Evolutionary conservation across 306 rosid genomes (phyloP).

Genomic region (Trifolium repens): DNA sequence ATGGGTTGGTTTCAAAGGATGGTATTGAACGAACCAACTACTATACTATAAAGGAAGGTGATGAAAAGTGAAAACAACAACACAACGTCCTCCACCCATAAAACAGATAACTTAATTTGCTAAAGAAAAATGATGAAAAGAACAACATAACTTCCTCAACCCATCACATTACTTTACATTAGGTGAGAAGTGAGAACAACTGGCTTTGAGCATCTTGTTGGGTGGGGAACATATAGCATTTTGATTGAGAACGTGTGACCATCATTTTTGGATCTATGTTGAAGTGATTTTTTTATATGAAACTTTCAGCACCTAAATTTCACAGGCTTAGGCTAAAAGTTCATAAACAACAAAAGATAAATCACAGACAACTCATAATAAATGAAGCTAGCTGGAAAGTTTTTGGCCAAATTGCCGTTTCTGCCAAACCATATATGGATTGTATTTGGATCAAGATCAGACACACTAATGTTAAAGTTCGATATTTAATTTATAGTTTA

Average conservation of each 20-base stretch:
- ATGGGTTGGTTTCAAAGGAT: no score
- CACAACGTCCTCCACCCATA: constrained; percentile 12
- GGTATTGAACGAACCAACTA: no score
- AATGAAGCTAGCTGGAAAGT: background rate
- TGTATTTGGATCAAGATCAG: no score
- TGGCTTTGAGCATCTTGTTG: constrained; percentile 1
- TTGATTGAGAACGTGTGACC: constrained; percentile 19
- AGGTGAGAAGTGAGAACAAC: constrained; percentile 35
- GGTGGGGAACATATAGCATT: background rate
- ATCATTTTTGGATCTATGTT: constrained; percentile 29
- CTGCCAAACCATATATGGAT: background rate
- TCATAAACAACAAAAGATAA: background rate
- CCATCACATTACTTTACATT: constrained; percentile 2
- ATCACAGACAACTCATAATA: background rate
- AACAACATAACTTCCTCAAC: constrained; percentile 16
- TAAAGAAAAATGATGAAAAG: constrained; percentile 24
- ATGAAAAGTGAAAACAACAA: constrained; percentile 1
- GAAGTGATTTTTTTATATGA: background rate
- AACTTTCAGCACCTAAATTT: background rate
- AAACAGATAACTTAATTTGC: background rate
- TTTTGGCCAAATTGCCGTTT: background rate
- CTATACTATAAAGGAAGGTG: no score
- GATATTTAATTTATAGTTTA: no score
- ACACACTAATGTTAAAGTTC: no score
- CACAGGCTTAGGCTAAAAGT: background rate